Evolutionary conservation across 202 grass and related monocot genomes (phyloP).

Genomic region (Digitaria exilis): DNA sequence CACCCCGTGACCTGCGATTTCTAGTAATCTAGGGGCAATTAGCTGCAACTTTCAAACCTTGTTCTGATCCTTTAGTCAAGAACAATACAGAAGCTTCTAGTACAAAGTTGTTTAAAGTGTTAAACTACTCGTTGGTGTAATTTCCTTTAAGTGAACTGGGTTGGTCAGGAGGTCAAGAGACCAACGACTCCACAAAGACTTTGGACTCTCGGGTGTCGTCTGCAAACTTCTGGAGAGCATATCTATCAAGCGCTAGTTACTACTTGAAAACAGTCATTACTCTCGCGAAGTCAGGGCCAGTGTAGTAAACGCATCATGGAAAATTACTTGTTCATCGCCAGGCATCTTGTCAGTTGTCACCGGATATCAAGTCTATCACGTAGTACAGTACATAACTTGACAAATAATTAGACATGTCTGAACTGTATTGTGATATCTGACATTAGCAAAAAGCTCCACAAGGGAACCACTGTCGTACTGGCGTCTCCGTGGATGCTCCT

Average conservation of each 20-base stretch:
- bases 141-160: background rate
- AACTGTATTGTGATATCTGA: background rate
- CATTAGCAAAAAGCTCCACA: background rate
- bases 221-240: background rate
- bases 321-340: background rate
- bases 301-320: background rate
- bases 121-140: background rate
- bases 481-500: background rate
- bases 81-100: conserved; percentile 33
- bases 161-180: background rate
- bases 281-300: background rate
- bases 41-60: background rate
- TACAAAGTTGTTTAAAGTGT: background rate
- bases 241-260: background rate
- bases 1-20: background rate
- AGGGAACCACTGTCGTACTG: background rate
- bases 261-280: background rate
- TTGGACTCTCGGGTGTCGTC: background rate
- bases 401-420: background rate
- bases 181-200: conserved; percentile 37
- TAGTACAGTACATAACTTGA: background rate
- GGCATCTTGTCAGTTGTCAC: background rate
- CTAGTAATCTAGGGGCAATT: background rate
- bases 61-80: background rate
- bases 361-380: background rate